Evolutionary conservation across 805 yeast genomes (phyloP).

Genomic region (Scheffersomyces coipomensis): DNA sequence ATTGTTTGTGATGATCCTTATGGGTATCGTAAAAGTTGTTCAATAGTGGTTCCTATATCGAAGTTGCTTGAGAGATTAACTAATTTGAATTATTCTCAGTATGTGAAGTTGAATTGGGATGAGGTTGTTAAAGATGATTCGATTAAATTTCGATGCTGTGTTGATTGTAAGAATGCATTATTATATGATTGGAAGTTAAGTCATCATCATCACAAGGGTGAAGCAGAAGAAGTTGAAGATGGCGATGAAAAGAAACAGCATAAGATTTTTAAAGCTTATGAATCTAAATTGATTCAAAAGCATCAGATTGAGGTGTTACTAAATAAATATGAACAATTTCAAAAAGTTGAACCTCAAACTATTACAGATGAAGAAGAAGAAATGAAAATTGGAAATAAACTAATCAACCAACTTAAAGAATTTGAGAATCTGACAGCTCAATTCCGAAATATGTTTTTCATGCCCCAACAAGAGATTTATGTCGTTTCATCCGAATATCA

Average conservation of each 20-base stretch:
- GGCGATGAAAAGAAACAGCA: not conserved
- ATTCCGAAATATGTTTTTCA: constrained; percentile 22
- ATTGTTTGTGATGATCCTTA: constrained; percentile 70
- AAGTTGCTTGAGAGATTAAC: constrained; percentile 38
- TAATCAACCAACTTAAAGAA: constrained; percentile 26
- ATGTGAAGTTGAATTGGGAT: constrained; percentile 17
- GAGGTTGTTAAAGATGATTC: constrained; percentile 4
- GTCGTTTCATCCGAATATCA: constrained; percentile 12
- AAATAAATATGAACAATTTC: constrained; percentile 17
- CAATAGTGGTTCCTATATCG: constrained; percentile 63
- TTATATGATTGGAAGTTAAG: constrained; percentile 47
- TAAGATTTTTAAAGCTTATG: constrained; percentile 18
- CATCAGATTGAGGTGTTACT: constrained; percentile 18
- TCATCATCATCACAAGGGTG: constrained; percentile 5
- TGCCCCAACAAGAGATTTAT: constrained; percentile 4
- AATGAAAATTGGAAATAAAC: constrained; percentile 17
- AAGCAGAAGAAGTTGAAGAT: not conserved
- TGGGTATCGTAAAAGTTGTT: constrained; percentile 53
- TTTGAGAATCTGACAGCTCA: constrained; percentile 23
- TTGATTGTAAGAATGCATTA: constrained; percentile 61
- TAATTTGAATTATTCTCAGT: constrained; percentile 29
- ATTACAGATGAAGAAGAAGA: constrained; percentile 10
- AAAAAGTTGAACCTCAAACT: constrained; percentile 12
- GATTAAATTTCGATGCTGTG: constrained; percentile 58
- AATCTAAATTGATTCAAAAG: constrained; percentile 18